A percentile compares a stretch with the other conserved stretches of the same genome.
phyloP scores from a whole-genome alignment of 192 early-diverging fungal genomes.

The Chytriomyces confervae region DNA sequence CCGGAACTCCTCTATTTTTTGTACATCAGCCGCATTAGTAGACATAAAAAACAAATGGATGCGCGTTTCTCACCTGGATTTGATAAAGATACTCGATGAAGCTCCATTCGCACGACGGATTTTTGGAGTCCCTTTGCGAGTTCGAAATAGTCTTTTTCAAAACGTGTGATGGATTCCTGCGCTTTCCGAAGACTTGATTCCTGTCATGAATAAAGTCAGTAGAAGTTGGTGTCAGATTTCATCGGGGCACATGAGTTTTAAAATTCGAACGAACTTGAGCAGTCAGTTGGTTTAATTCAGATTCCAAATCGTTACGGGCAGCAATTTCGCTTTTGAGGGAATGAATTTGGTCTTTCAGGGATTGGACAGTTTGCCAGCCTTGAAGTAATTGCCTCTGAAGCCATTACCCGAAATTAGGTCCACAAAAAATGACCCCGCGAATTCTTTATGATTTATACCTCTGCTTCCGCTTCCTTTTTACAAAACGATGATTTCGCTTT shows the following conservation, averaged over 20 bases:
- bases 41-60: not conserved
- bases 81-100: not conserved
- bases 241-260: not conserved
- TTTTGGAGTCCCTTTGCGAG: conserved; percentile 10
- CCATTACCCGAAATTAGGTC: not conserved
- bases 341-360: conserved; percentile 25
- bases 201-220: not conserved
- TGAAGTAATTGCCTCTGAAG: conserved; percentile 21
- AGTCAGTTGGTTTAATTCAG: not conserved
- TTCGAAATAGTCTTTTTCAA: conserved; percentile 1
- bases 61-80: conserved; percentile 7
- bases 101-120: conserved; percentile 20
- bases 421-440: not conserved
- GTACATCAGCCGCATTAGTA: not conserved
- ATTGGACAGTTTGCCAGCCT: conserved; percentile 10
- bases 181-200: conserved; percentile 9
- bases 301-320: not conserved
- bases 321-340: conserved; percentile 23
- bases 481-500: not conserved
- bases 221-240: not conserved
- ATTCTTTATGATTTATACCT: conserved; percentile 9
- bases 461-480: conserved; percentile 24
- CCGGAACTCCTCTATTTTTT: not conserved
- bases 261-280: not conserved
- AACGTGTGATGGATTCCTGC: not conserved